Base-by-base conservation (phyloP, 2,329 filamentous ascomycete genomes). In the Herpotrichia juniperi region DNA sequence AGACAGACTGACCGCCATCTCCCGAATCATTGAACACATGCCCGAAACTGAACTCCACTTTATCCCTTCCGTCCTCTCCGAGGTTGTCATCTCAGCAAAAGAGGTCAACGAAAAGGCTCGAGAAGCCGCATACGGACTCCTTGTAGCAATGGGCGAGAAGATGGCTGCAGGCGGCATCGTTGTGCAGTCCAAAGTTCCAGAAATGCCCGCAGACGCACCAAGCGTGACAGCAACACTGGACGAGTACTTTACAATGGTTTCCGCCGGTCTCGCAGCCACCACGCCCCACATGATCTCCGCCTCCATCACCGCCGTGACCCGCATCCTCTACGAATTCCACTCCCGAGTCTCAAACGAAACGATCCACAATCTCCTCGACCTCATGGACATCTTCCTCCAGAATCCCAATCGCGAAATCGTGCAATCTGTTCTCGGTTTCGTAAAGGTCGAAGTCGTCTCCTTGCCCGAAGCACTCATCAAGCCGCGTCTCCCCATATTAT, bases 191-290 rank as follows among this genome's bases (percentile, higher is more conserved):
- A 91, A 93, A 70, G 89, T 97, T 2, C 84, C 91, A 2, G 87
- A 93, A 71, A 96, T 97, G 91, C 84, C 91, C 3, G 78, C 84
- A 42, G 87, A 96, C 71, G 89, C 92, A 0, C 88, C 90, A 2
- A 80, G 87, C 26, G 92, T 88, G 3, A 81, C 84, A 2, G 93
- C 94, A 17, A 93, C 84, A 35, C 84, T 99, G 31, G 93, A 97
- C 67, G 94, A 97, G 74, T 97, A 92, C 76, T 91, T 97, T 78
- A 97, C 93, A 49, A 99, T 99, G 94, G 90, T 97, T 25, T 96
- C 91, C 61, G 94, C 94, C 43, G 94, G 94, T 76, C 83, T 99
- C 47, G 94, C 93, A 1, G 93, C 93, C 50, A 89, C 88, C 64
- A 93, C 92, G 10, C 93, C 94, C 26, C 93, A 97, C 78, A 97